Evolutionary conservation across 257 asterid genomes (phyloP), one percentile per base, ranked within the genome.

Genomic region (Craterostigma plantagineum): DNA sequence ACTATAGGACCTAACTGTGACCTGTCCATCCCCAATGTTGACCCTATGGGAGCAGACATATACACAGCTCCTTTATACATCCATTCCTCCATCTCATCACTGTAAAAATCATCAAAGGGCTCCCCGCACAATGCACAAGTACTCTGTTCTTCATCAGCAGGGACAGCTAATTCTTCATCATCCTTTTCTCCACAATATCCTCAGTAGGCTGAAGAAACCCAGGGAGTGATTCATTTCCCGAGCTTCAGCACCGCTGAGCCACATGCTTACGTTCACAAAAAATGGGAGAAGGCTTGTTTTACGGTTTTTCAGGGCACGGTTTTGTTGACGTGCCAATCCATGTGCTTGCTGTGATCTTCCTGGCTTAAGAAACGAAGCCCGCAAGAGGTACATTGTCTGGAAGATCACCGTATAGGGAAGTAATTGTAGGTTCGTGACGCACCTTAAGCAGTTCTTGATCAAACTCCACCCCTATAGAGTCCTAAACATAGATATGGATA

Each of bases 261-360:
- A 90, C 92, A 77, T 76, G 55, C 48, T 64, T 18, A 66, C 75
- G 35, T 65, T 70, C 46, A 77, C 98, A 62, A 76, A 90, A 92
- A 92, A 90, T 90, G n/a, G 92, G 91, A 53, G 93, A 79, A 38
- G 95, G 80, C 43, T 90, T 15, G 82, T 67, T 72, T 83, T 83
- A 18, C 84, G 92, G 58, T 67, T 82, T 60, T 57, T 90, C 38
- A 76, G 67, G 13, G 73, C 63, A 35, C 92, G 75, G 46, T 90
- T 87, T 69, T 83, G 57, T 63, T 82, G 23, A 82, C 98, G 54
- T 87, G 98, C 98, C 98, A 87, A 67, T 87, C 98, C 95, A 90
- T 83, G 53, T 83, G 98, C 57, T 67, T 90, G 59, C 94, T 70
- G 66, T 90, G 98, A 63, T 85, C 92, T 45, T 79, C 98, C 69